phyloP scores from a whole-genome alignment of 169 alveolate genomes.

The Plasmodium gallinaceum region DNA sequence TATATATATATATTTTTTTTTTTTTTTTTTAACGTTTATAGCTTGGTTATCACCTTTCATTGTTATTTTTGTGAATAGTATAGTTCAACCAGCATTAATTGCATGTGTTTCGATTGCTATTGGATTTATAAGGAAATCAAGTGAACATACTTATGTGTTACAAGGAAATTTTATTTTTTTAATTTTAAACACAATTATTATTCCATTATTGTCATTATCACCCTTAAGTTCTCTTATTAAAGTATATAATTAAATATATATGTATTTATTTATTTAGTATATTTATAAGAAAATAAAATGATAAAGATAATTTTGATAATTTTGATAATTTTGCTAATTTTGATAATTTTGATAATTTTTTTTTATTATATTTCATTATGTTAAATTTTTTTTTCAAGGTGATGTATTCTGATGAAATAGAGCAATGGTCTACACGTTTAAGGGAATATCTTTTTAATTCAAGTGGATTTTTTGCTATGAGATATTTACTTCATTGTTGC shows the following conservation, averaged over 20 bases:
- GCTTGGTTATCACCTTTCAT: slow-evolving; percentile 77
- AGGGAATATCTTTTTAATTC: slow-evolving; percentile 61
- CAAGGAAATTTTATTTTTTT: slow-evolving; percentile 72
- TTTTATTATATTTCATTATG: neutral
- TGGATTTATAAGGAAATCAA: slow-evolving; percentile 70
- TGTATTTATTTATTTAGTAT: neutral
- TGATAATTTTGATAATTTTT: neutral
- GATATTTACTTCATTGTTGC: slow-evolving; percentile 67
- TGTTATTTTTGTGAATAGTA: slow-evolving; percentile 68
- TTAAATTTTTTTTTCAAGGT: slow-evolving; percentile 16
- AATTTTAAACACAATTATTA: slow-evolving; percentile 62
- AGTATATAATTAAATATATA: slow-evolving; percentile 15
- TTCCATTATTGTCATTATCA: slow-evolving; percentile 56
- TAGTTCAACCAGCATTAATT: slow-evolving; percentile 58
- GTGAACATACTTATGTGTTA: slow-evolving; percentile 63
- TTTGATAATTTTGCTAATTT: too few species aligned
- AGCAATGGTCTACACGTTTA: slow-evolving; percentile 57
- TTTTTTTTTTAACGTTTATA: slow-evolving; percentile 6
- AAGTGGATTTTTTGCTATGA: slow-evolving; percentile 74
- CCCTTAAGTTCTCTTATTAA: slow-evolving; percentile 50
- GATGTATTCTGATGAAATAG: slow-evolving; percentile 68
- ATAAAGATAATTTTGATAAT: too few species aligned
- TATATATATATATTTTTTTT: neutral
- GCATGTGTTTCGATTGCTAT: slow-evolving; percentile 54
- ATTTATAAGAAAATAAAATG: neutral